Percentiles rank a stretch among this genome's conserved stretches.
Conservation (phyloP, 768 basidiomycete genomes). For the Auricularia auricula-judae region DNA sequence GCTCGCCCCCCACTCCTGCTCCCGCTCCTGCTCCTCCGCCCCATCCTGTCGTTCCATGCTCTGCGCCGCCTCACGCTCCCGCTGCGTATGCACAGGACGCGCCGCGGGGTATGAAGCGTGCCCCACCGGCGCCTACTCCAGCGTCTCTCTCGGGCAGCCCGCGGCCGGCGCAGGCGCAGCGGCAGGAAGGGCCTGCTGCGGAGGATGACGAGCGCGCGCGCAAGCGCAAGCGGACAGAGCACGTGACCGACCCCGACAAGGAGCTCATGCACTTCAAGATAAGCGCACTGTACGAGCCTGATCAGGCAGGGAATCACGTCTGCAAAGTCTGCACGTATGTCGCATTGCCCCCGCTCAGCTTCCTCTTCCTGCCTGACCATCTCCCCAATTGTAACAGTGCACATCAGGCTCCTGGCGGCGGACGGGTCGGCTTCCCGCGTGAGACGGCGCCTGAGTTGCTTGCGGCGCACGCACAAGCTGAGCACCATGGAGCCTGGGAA, state of each 20-base stretch:
- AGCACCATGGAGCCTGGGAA: neutral
- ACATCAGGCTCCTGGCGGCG: neutral
- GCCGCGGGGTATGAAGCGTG: too few relatives aligned
- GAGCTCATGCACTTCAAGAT: neutral
- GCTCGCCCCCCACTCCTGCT: too few relatives aligned
- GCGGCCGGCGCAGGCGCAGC: too few relatives aligned
- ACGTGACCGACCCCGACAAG: neutral
- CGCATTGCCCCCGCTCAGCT: neutral
- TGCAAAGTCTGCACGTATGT: neutral
- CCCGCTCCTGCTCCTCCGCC: too few relatives aligned
- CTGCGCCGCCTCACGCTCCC: too few relatives aligned
- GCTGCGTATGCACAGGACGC: too few relatives aligned
- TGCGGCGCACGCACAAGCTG: neutral
- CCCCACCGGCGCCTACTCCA: too few relatives aligned
- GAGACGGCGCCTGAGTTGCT: neutral
- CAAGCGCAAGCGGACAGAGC: too few relatives aligned
- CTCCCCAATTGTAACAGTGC: neutral
- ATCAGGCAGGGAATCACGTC: neutral
- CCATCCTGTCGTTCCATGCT: too few relatives aligned
- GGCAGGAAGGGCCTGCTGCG: too few relatives aligned
- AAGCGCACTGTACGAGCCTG: neutral
- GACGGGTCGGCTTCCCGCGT: neutral
- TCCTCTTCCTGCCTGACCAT: neutral
- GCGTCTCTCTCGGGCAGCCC: too few relatives aligned
- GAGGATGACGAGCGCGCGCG: too few relatives aligned